Conservation (phyloP, 2,329 filamentous ascomycete genomes). For the Fonsecaea nubica region DNA sequence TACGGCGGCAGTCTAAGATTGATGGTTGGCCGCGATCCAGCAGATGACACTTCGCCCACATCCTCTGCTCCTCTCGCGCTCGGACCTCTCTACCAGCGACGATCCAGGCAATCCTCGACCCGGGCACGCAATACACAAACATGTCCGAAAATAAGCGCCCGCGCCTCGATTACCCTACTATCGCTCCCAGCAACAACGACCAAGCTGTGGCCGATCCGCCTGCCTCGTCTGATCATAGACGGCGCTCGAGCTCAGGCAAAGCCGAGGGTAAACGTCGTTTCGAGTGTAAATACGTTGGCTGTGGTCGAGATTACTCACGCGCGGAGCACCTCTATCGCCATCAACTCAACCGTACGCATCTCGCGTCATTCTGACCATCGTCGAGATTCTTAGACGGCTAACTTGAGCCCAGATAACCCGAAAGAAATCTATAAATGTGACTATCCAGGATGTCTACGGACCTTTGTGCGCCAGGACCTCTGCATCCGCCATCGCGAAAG, state of each 20-base stretch:
- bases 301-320: constrained; percentile 92
- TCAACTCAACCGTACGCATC: constrained; percentile 78
- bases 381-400: neutral
- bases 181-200: constrained; percentile 8
- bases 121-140: constrained; percentile 8
- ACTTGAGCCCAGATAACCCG: constrained; percentile 71
- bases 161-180: constrained; percentile 26
- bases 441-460: constrained; percentile 84
- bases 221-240: constrained; percentile 11
- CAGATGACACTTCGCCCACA: neutral
- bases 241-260: constrained; percentile 18
- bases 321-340: constrained; percentile 96
- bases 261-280: constrained; percentile 53
- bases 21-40: neutral
- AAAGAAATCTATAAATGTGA: constrained; percentile 95
- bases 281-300: constrained; percentile 81
- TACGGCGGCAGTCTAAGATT: neutral
- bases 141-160: constrained; percentile 34
- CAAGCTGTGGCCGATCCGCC: neutral
- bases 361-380: neutral
- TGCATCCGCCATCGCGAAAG: constrained; percentile 83
- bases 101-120: neutral
- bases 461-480: constrained; percentile 91
- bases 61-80: neutral
- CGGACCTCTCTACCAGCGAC: neutral